A percentile compares a stretch with the other conserved stretches of the same genome.
Conservation (phyloP, 208 protist species). For the Wallacemonas collosoma region DNA sequence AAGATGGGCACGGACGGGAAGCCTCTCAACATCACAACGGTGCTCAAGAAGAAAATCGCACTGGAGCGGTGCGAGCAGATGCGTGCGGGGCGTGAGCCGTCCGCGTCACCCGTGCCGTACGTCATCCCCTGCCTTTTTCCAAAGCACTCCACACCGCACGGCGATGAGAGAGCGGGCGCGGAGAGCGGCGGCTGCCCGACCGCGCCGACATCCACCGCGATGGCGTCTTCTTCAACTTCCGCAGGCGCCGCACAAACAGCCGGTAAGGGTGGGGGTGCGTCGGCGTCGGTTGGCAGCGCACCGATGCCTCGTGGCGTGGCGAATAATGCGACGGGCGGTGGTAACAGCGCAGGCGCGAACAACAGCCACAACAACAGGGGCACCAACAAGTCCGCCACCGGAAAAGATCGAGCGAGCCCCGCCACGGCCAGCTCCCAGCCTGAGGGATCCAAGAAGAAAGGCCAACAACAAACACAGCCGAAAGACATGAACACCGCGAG, state of each 20-base stretch:
- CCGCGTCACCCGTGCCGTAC: neutral
- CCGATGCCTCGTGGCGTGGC: conserved; percentile 1
- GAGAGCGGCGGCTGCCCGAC: neutral
- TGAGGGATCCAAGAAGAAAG: conserved; percentile 14
- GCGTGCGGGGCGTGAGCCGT: neutral
- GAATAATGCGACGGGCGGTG: neutral
- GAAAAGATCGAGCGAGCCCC: conserved; percentile 1
- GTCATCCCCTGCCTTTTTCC: conserved; percentile 10
- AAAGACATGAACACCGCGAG: conserved; percentile 19
- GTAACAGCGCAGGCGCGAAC: neutral
- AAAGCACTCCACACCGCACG: neutral
- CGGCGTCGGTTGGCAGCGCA: neutral
- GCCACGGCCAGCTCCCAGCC: conserved; percentile 6
- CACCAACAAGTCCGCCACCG: conserved; percentile 18
- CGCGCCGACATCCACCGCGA: neutral
- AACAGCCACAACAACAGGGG: conserved; percentile 5
- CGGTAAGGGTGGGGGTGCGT: conserved; percentile 10
- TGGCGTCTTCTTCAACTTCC: neutral
- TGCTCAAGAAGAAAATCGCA: conserved; percentile 55
- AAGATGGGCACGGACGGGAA: conserved; percentile 8
- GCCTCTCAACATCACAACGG: conserved; percentile 21
- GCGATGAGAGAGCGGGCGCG: neutral
- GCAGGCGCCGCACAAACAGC: conserved; percentile 16
- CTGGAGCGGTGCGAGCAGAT: conserved; percentile 33
- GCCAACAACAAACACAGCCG: conserved; percentile 8